Percentiles rank a stretch among this genome's conserved stretches.
These are phyloP conservation scores for Trichomonas gallinae DNA, from an alignment of 208 protist species.

Conservation along the genomic window DNA sequence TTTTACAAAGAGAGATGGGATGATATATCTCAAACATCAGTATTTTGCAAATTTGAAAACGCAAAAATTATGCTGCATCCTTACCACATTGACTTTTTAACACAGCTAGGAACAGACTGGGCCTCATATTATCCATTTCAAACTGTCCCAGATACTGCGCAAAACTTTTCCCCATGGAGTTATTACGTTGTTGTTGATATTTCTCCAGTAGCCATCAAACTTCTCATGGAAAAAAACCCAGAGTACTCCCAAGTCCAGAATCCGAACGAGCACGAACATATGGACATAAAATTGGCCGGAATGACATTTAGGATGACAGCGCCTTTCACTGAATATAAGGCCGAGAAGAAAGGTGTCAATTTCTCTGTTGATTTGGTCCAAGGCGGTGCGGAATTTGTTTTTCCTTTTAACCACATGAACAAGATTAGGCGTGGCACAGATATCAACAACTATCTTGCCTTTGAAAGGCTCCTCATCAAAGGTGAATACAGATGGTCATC, in stretches of 20 bases:
- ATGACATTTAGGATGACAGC: neutral
- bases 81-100: neutral
- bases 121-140: neutral
- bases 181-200: neutral
- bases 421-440: neutral
- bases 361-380: neutral
- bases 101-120: neutral
- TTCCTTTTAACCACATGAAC: neutral
- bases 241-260: neutral
- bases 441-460: neutral
- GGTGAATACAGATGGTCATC: neutral
- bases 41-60: neutral
- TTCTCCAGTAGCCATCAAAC: no score
- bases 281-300: neutral
- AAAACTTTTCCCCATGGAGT: neutral
- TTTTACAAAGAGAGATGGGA: neutral
- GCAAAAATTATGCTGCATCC: neutral
- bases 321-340: neutral
- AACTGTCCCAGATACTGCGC: neutral
- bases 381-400: neutral
- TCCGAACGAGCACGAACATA: neutral
- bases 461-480: neutral
- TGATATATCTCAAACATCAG: neutral
- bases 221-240: neutral
- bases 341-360: neutral